A percentile compares a stretch with the other conserved stretches of the same genome.
Evolutionary conservation across 1,284 basidiomycete genomes (phyloP).

Genomic region (Malassezia arunalokei): DNA sequence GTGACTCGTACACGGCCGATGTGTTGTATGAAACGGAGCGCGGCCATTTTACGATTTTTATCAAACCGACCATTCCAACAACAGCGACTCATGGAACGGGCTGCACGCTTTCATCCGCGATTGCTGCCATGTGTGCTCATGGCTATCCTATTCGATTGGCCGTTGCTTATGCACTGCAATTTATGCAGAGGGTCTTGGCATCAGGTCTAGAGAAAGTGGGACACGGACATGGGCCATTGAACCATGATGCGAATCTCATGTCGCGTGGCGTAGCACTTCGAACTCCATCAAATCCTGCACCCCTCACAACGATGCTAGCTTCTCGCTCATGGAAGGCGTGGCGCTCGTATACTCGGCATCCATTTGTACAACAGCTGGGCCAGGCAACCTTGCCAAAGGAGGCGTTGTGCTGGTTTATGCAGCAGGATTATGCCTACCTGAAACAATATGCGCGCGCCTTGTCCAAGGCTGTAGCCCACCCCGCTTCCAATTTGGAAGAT

Average conservation of each 20-base stretch:
- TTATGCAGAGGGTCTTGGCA: constrained; percentile 66
- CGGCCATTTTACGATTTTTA: constrained; percentile 19
- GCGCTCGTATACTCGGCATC: constrained; percentile 53
- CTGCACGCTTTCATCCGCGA: constrained; percentile 74
- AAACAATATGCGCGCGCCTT: constrained; percentile 51
- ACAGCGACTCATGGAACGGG: constrained; percentile 69
- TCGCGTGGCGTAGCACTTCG: constrained; percentile 36
- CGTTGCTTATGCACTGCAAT: constrained; percentile 55
- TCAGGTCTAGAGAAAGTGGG: constrained; percentile 59
- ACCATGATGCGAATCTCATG: constrained; percentile 64
- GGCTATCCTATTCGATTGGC: constrained; percentile 56
- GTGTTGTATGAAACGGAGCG: constrained; percentile 51
- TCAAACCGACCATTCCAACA: constrained; percentile 24
- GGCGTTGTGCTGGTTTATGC: constrained; percentile 73
- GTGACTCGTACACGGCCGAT: constrained; percentile 49
- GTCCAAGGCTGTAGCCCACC: constrained; percentile 55
- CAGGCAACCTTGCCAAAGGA: constrained; percentile 57
- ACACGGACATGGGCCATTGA: constrained; percentile 68
- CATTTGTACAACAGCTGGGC: constrained; percentile 66
- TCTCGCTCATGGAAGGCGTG: constrained; percentile 32
- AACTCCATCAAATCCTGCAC: neutral
- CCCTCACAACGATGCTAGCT: constrained; percentile 10
- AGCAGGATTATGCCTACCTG: constrained; percentile 52
- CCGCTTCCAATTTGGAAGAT: constrained; percentile 50
- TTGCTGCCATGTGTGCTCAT: constrained; percentile 59